Evolutionary conservation across 2,329 filamentous ascomycete species (phyloP).

Genomic region (Amesomyces nigricolor): DNA sequence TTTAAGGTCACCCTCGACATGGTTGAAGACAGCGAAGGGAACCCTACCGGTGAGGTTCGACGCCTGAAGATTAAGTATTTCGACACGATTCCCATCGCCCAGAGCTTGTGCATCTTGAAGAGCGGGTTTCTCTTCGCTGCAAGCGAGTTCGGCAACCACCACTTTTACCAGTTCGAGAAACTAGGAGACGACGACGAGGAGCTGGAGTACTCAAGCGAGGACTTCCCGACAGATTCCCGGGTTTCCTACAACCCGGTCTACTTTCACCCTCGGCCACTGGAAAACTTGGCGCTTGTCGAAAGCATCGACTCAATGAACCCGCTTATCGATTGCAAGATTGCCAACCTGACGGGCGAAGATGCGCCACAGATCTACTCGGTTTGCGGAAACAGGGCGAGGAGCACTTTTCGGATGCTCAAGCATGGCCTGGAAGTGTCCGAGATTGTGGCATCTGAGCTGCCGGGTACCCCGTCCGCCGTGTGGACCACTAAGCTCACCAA

Average conservation of each 20-base stretch:
- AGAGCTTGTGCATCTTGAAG: conserved; percentile 85
- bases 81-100: conserved; percentile 85
- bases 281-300: conserved; percentile 81
- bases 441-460: conserved; percentile 89
- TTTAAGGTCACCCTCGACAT: conserved; percentile 96
- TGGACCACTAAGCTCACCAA: conserved; percentile 90
- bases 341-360: conserved; percentile 85
- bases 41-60: conserved; percentile 73
- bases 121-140: conserved; percentile 93
- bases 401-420: conserved; percentile 84
- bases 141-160: conserved; percentile 86
- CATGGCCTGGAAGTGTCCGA: conserved; percentile 91
- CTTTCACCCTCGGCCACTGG: conserved; percentile 72
- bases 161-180: conserved; percentile 96
- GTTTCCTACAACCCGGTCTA: conserved; percentile 72
- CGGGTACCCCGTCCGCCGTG: conserved; percentile 80
- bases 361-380: conserved; percentile 94
- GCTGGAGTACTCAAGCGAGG: conserved; percentile 75
- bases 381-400: conserved; percentile 81
- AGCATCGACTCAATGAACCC: conserved; percentile 87
- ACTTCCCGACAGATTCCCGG: conserved; percentile 69
- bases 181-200: conserved; percentile 94
- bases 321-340: conserved; percentile 83
- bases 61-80: conserved; percentile 94
- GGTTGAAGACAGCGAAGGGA: conserved; percentile 71